Evolutionary conservation across 108 stramenopile genomes (phyloP).

Genomic region (Thalassiosira profunda): DNA sequence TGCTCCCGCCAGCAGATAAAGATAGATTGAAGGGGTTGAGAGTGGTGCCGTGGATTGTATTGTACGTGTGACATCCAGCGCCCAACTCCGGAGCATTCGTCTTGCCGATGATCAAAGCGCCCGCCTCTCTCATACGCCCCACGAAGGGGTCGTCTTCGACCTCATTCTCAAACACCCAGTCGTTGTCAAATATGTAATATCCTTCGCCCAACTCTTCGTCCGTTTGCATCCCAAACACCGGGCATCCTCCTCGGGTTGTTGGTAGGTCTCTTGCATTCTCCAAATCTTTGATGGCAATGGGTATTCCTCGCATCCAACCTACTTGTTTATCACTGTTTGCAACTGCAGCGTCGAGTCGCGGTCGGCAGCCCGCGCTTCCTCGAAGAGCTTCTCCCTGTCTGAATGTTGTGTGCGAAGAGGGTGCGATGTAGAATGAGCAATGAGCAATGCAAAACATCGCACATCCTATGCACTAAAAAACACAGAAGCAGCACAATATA

Average conservation of each 20-base stretch:
- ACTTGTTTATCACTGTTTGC: not conserved
- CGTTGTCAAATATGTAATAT: not conserved
- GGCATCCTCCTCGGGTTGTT: slow-evolving; percentile 60
- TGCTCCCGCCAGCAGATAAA: slow-evolving; percentile 56
- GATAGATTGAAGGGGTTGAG: slow-evolving; percentile 49
- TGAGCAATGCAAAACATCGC: too few species aligned
- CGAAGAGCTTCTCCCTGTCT: slow-evolving; percentile 32
- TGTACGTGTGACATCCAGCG: slow-evolving; percentile 50
- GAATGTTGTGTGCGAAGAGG: not conserved
- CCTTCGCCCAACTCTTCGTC: not conserved
- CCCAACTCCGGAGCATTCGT: slow-evolving; percentile 37
- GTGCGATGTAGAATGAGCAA: too few species aligned
- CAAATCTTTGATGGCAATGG: slow-evolving; percentile 67
- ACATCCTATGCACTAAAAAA: too few species aligned
- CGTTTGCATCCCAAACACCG: slow-evolving; percentile 11
- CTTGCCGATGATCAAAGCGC: slow-evolving; percentile 40
- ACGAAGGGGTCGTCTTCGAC: slow-evolving; percentile 46
- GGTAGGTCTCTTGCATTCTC: slow-evolving; percentile 49
- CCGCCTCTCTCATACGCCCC: slow-evolving; percentile 16
- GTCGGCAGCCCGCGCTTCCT: slow-evolving; percentile 47
- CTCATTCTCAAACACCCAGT: slow-evolving; percentile 6
- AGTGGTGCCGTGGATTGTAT: slow-evolving; percentile 53
- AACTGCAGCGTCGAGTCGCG: slow-evolving; percentile 2
- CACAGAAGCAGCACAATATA: too few species aligned
- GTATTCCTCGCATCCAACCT: slow-evolving; percentile 66